A percentile compares a stretch with the other conserved stretches of the same genome.
Evolutionary conservation across 345 rosid genomes (phyloP).

Genomic region (Brassica juncea): DNA sequence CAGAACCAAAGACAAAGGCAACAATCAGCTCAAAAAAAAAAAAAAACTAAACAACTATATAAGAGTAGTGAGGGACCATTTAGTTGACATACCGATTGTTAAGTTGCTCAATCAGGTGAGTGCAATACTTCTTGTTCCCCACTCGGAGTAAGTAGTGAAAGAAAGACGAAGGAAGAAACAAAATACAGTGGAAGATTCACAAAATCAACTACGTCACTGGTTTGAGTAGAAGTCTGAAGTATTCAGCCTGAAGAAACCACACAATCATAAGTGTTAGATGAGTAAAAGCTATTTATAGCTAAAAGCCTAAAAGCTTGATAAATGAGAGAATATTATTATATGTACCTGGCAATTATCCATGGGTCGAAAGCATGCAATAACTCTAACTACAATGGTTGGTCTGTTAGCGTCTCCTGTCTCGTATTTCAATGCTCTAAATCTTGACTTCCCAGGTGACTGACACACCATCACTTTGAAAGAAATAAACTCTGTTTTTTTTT

Average conservation of each 20-base stretch:
- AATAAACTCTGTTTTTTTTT: background rate
- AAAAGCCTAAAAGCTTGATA: background rate
- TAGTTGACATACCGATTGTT: background rate
- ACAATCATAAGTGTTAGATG: background rate
- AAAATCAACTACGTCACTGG: background rate
- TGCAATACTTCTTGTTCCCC: background rate
- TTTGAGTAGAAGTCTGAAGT: background rate
- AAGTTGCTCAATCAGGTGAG: background rate
- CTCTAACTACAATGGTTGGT: background rate
- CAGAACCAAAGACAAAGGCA: background rate
- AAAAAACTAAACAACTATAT: background rate
- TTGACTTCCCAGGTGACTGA: background rate
- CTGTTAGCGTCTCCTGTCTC: slow-evolving; percentile 3
- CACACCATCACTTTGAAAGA: background rate
- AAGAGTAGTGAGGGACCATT: background rate
- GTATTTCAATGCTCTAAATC: background rate
- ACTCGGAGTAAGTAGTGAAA: background rate
- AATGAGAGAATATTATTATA: background rate
- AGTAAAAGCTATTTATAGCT: background rate
- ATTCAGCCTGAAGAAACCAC: background rate
- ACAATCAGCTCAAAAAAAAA: background rate
- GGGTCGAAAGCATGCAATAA: background rate
- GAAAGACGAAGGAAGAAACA: background rate
- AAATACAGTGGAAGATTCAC: background rate
- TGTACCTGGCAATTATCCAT: slow-evolving; percentile 3